Conservation (phyloP, 148 eudicot genomes). For the Rhododendron griersonianum region DNA sequence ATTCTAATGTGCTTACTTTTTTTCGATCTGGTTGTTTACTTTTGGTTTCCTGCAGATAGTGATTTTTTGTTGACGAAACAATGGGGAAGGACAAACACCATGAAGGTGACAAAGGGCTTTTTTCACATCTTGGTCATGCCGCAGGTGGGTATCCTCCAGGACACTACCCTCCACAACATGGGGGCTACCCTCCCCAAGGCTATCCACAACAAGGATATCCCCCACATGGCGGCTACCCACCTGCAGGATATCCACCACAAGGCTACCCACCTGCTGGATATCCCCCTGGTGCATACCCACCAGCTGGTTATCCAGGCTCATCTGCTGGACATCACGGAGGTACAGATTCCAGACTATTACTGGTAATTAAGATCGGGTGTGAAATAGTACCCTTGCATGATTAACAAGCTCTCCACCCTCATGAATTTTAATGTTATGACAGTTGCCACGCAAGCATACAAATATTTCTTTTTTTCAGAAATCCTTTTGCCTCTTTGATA, state of each 20-base stretch:
- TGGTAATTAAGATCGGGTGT: too few species aligned
- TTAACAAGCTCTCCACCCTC: neutral
- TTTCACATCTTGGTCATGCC: constrained; percentile 41
- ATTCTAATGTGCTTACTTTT: neutral
- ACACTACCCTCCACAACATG: constrained; percentile 30
- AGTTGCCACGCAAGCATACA: neutral
- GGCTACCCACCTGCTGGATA: constrained; percentile 37
- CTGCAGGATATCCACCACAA: constrained; percentile 27
- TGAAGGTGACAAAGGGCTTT: constrained; percentile 57
- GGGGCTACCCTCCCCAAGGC: constrained; percentile 13
- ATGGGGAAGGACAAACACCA: constrained; percentile 69
- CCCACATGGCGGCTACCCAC: constrained; percentile 28
- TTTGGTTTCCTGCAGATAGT: neutral
- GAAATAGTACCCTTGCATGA: neutral
- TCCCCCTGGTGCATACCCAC: constrained; percentile 34
- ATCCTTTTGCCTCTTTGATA: neutral
- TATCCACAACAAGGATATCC: constrained; percentile 22
- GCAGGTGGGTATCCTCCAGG: constrained; percentile 41
- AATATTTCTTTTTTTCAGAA: neutral
- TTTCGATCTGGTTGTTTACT: neutral
- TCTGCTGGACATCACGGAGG: constrained; percentile 41
- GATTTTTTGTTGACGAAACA: constrained; percentile 19
- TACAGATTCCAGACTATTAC: constrained; percentile 4
- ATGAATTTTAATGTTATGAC: neutral
- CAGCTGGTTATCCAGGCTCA: constrained; percentile 29